These are phyloP conservation scores for Protostelium mycophagum DNA, from an alignment of 78 protist genomes.

Conservation along the genomic window DNA sequence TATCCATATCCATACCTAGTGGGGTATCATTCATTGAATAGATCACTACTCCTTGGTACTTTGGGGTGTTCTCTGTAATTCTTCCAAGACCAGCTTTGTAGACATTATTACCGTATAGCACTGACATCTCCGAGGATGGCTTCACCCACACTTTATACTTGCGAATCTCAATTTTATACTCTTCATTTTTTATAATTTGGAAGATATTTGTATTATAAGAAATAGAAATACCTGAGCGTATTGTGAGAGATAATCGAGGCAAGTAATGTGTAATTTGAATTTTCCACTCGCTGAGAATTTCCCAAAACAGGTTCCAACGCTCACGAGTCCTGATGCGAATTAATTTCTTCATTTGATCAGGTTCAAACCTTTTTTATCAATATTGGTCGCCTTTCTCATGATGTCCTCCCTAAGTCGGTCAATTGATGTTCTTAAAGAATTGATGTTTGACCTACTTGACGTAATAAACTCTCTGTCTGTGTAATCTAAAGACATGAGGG, in stretches of 20 bases:
- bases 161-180: no score
- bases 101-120: constrained; percentile 97
- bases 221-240: constrained; percentile 77
- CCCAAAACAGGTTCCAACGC: constrained; percentile 96
- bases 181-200: no score
- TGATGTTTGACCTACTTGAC: background rate
- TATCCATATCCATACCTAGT: constrained; percentile 35
- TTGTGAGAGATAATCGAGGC: constrained; percentile 93
- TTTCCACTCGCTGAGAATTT: constrained; percentile 92
- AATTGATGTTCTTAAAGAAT: background rate
- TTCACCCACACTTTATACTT: constrained; percentile 96
- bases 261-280: constrained; percentile 94
- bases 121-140: constrained; percentile 93
- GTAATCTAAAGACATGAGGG: constrained; percentile 92
- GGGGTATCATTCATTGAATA: constrained; percentile 93
- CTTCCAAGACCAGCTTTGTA: constrained; percentile 95
- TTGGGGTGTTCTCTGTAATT: constrained; percentile 96
- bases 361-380: background rate
- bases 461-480: constrained; percentile 94
- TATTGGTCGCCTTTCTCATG: constrained; percentile 20
- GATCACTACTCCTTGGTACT: constrained; percentile 95
- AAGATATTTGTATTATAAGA: no score
- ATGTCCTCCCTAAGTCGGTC: constrained; percentile 11
- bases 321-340: constrained; percentile 71
- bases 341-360: constrained; percentile 14